Evolutionary conservation across 345 rosid genomes (phyloP), one percentile per base, ranked within the genome.

Genomic region (Noccaea bulbosa): DNA sequence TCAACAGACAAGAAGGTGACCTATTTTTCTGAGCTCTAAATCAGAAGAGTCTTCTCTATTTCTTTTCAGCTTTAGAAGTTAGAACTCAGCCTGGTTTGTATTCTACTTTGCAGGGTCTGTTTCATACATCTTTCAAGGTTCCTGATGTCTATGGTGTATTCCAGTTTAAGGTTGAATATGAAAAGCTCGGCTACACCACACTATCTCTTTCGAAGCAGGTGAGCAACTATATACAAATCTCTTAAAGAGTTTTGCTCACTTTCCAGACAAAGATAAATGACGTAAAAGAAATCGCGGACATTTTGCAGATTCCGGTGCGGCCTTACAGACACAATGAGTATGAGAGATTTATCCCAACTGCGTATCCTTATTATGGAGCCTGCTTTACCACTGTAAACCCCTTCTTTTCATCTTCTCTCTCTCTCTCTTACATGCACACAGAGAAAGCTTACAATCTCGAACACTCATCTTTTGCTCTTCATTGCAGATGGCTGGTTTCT

Each of bases 91-190:
- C 27, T 61, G 52, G 32, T 74, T 30, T 40, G 41, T 68, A 51
- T 11, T 55, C 22, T 39, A 30, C 37, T 77, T 55, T 71, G 71
- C 84, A 88, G 91, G 89, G 95, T 45, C 58, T 88, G 44, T 88
- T 81, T 51, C 77, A 74, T 46, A 67, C 91, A 54, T 79, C 91
- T 45, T 88, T 86, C 73, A 83, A 76, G 86, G 91, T 88, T 71
- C 89, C 91, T 49, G 89, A 88, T 83, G 87, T 88, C 10, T 86
- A 88, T 67, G 88, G 89, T 30, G 89, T 88, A 57, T 88, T 88
- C 80, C 91, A 88, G 70, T 88, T 86, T 64, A 88, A 86, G 79
- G 83, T 86, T 65, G 95, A 88, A 70, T 86, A 88, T 72, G 75
- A 84, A 58, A 83, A 76, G 78, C 86, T 88, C 6, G 89, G 94